These are phyloP conservation scores for Lathyrus aphaca DNA, from an alignment of 306 rosid genomes.

Conservation along the genomic window DNA sequence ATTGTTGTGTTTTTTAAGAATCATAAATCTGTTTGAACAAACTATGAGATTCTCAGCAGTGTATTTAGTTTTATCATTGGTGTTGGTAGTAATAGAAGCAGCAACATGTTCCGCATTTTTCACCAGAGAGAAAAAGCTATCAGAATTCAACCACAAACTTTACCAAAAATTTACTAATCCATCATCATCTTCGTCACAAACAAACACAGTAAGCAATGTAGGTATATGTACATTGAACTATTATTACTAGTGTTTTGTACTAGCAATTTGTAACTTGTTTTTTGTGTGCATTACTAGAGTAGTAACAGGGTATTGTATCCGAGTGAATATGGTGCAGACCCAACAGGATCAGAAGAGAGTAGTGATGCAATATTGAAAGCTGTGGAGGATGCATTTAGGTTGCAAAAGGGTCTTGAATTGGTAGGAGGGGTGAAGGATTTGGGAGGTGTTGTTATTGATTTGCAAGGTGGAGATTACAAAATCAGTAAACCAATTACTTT, in stretches of 20 bases:
- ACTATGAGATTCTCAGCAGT: conserved; percentile 39
- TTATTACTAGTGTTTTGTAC: background rate
- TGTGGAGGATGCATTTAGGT: conserved; percentile 50
- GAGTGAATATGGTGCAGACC: conserved; percentile 70
- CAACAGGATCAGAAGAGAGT: conserved; percentile 59
- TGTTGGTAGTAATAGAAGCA: conserved; percentile 8
- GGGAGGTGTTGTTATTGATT: conserved; percentile 67
- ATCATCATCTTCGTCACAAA: conserved; percentile 26
- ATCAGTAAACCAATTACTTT: conserved; percentile 59
- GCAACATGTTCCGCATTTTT: conserved; percentile 26
- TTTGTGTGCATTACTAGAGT: conserved; percentile 23
- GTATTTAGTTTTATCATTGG: conserved; percentile 34
- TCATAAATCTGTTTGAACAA: background rate
- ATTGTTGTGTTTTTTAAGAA: background rate
- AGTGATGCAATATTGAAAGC: conserved; percentile 50
- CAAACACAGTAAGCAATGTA: conserved; percentile 34
- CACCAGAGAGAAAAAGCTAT: conserved; percentile 29
- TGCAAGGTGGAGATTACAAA: conserved; percentile 64
- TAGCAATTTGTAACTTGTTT: background rate
- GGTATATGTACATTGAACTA: conserved; percentile 18
- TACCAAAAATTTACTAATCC: conserved; percentile 2
- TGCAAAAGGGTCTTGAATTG: conserved; percentile 50
- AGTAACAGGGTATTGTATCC: conserved; percentile 54
- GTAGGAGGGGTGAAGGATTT: conserved; percentile 56
- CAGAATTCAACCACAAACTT: conserved; percentile 35